phyloP scores from a whole-genome alignment of 805 yeast genomes.

The Millerozyma acaciae region DNA sequence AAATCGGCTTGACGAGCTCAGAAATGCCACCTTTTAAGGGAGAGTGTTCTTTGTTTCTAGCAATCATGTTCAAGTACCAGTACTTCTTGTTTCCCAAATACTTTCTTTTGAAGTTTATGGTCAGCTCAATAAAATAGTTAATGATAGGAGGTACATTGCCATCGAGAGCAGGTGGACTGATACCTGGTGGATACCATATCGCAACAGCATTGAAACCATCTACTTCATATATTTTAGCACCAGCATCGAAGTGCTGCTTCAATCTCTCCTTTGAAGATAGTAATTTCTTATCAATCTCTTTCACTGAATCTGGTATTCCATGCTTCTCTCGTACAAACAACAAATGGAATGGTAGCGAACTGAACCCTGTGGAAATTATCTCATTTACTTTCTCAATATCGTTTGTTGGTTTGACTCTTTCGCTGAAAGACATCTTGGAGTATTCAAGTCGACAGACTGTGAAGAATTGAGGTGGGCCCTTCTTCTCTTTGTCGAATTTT shows the following conservation, averaged over 20 bases:
- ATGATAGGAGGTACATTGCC: background rate
- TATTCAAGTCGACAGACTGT: too few species aligned
- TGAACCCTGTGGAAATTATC: constrained; percentile 3
- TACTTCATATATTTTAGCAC: constrained; percentile 4
- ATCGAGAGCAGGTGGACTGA: background rate
- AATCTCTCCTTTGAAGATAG: constrained; percentile 2
- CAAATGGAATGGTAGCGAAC: background rate
- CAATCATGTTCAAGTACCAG: constrained; percentile 9
- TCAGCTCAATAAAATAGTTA: background rate
- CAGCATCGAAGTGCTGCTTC: constrained; percentile 1
- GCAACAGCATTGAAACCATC: constrained; percentile 8
- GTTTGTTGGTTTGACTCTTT: constrained; percentile 1
- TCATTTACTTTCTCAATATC: constrained; percentile 5
- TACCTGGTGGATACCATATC: constrained; percentile 9
- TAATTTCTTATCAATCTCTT: constrained; percentile 1
- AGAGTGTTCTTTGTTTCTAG: constrained; percentile 5
- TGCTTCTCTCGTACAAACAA: constrained; percentile 2
- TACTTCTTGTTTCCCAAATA: constrained; percentile 3
- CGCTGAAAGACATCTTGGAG: background rate
- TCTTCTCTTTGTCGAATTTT: too few species aligned
- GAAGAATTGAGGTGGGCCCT: too few species aligned
- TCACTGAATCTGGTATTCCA: constrained; percentile 1
- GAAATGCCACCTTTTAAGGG: constrained; percentile 6
- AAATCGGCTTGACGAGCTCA: constrained; percentile 3
- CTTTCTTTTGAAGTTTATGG: background rate